Base-by-base conservation (phyloP, 2,329 filamentous ascomycete genomes). In the Chrysoporthe puriensis region DNA sequence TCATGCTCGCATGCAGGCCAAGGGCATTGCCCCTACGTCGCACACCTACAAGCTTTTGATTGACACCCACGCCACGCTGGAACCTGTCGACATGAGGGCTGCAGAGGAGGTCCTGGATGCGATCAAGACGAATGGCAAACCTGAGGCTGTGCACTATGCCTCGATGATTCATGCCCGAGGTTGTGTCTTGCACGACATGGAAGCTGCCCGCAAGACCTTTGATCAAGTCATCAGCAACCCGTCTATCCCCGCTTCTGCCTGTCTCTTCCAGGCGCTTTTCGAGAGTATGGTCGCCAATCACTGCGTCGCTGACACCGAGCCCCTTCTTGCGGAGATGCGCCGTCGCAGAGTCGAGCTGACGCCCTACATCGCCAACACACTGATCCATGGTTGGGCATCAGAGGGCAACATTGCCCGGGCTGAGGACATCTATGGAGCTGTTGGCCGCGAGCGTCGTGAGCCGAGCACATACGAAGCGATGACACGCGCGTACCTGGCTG, bases 381-480 rank as follows among this genome's bases (percentile, higher is more conserved):
- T 99, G 58, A 98, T 99, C 75, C 94, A 98, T 76, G 96, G 96
- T 71, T 99, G 96, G 95, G 93, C 95, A 32, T 86, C 90, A 16
- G 91, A 92, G 77, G 91, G 91, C 79, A 87, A 96, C 71, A 91
- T 98, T 57, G 80, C 82, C 69, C 94, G 93, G 79, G 92, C 94
- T 21, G 88, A 90, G 75, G 82, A 86, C 34, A 89, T 97, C 70
- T 99, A 97, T 77, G 86, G 91, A 68, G 85, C 86, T n/a, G 90
- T 99, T 3, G 87, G 90, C 9, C 86, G 88, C 40, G 86, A 89
- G 65, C 94, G 90, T 81, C 90, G 96, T 67, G 96, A 99, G 82
- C 96, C 96, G 3, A 97, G 94, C 83, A 99, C 96, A 4, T 99
- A 99, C 78, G 96, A 99, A 81, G 94, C 95, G 52, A 99, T 99